Conservation (phyloP, 371 early-diverging fungal species). For the Enteropsectra breve region DNA sequence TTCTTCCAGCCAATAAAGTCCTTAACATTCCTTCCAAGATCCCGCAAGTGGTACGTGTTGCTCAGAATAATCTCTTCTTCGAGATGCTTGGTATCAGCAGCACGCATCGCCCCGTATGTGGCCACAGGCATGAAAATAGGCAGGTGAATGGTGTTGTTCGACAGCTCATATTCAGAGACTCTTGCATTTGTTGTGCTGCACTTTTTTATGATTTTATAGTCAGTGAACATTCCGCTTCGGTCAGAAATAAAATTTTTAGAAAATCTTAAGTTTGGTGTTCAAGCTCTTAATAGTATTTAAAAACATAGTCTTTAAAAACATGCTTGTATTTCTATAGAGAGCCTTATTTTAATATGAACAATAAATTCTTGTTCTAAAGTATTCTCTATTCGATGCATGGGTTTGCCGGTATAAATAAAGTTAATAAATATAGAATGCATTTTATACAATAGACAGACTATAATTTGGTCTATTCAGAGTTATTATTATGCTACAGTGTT, state of each 20-base stretch:
- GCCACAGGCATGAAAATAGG: slow-evolving; percentile 93
- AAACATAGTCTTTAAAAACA: no score
- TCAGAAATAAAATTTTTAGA: neutral
- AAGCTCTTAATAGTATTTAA: no score
- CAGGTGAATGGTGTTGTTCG: slow-evolving; percentile 71
- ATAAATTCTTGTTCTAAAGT: no score
- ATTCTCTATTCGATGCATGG: no score
- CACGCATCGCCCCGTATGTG: slow-evolving; percentile 85
- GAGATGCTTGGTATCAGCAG: slow-evolving; percentile 67
- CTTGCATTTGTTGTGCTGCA: slow-evolving; percentile 81
- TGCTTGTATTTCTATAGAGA: no score
- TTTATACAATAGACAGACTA: no score
- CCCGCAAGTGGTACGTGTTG: slow-evolving; percentile 66
- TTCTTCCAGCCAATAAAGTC: slow-evolving; percentile 75
- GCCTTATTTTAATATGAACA: no score
- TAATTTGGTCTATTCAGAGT: no score
- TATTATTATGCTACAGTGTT: no score
- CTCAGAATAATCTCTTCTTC: slow-evolving; percentile 78
- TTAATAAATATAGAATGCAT: no score
- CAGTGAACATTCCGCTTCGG: slow-evolving; percentile 3
- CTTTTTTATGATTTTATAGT: slow-evolving; percentile 40
- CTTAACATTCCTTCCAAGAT: slow-evolving; percentile 64
- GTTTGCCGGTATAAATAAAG: no score
- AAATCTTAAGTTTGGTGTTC: no score
- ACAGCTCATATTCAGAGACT: slow-evolving; percentile 68